Base-by-base conservation (phyloP, 2,329 filamentous ascomycete species). In the Monosporascus sp. region DNA sequence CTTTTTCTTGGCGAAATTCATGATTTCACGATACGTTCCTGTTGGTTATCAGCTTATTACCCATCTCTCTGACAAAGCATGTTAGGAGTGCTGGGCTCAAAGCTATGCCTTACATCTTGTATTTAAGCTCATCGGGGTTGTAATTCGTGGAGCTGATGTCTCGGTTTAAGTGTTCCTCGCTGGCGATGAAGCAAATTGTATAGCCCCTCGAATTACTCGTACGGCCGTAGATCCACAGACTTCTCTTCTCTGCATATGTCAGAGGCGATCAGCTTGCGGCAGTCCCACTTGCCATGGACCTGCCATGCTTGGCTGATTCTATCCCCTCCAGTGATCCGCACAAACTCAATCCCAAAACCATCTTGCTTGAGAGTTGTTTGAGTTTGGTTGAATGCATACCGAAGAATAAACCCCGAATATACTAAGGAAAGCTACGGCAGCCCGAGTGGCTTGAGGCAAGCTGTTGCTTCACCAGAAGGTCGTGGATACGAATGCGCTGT, bases 131-230 rank as follows among this genome's bases (percentile, higher is more conserved):
- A 20, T 44, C 41, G 9, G 20, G 11, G 11, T 49, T 2, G n/a
- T 18, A 6, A 24, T 47, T 47, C 11, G 54, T 60, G 31, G 58
- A 60, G 45, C 60, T 62, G 6, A 60, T 49, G 22, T 45, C 47
- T 3, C 55, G 54, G 31, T 52, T 51, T 11, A 60, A 14, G 3
- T 51, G 55, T 22, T 59, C 55, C 9, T 25, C 15, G 44, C 53
- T 53, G 25, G 38, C 20, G 17, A 59, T 37, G 50, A 59, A 54
- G 38, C 48, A 49, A 7, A 57, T 3, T 11, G 38, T 34, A 49
- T 48, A 31, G 2, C 9, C 17, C 27, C 20, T 45, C 22, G 38
- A 41, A 9, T 25, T 27, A 22, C 17, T 37, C 11, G 24, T n/a
- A 5, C 24, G 9, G 34, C 7, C 18, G 2, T 9, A 7, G 38